Evolutionary conservation across 2,329 filamentous ascomycete genomes (phyloP), one percentile per base, ranked within the genome.

Genomic region (Hypoxylon sp.): DNA sequence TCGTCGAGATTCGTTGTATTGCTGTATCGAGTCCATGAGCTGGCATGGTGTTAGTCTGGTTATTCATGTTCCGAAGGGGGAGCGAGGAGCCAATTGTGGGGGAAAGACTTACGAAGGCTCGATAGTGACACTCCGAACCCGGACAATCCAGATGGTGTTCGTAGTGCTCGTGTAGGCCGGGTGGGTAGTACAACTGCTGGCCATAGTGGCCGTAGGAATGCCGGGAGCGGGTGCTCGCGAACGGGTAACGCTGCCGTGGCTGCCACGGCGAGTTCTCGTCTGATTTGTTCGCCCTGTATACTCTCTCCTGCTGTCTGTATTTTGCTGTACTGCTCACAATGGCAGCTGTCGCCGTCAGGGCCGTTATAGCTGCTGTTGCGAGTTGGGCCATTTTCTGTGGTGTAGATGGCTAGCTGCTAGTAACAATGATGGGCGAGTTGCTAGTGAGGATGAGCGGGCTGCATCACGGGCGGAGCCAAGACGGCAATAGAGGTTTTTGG

Each of bases 1-100:
- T 1, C 51, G 53, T 14, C 74, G 57, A 42, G 70, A 25, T 1
- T 54, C 53, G 50, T 72, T 71, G 66, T 76, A 76, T 5, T 65
- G 67, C 44, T 72, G 63, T 44, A 75, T 69, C 40, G 74, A 72
- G 37, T 66, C 64, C n/a, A 61, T 70, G 46, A 75, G 70, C 74
- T 75, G 20, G 20, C 6, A 6, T 31, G 6, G 31, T 33, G 22
- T 17, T 6, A 22, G 42, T 20, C 20, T 20, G 20, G 20, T 20
- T 20, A 20, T 20, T 20, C 20, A 20, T 20, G 20, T 20, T 20
- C 20, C 1, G 2, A 20, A 20, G 20, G 20, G 20, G 20, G 20
- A 20, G 30, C 8, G 31, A 20, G 51, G 56, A 20, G n/a, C 7
- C 33, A 35, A 27, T 11, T n/a, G 40, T 7, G 35, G 30, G n/a